phyloP scores from a whole-genome alignment of 306 rosid genomes.

The Cotoneaster glaucophyllus region DNA sequence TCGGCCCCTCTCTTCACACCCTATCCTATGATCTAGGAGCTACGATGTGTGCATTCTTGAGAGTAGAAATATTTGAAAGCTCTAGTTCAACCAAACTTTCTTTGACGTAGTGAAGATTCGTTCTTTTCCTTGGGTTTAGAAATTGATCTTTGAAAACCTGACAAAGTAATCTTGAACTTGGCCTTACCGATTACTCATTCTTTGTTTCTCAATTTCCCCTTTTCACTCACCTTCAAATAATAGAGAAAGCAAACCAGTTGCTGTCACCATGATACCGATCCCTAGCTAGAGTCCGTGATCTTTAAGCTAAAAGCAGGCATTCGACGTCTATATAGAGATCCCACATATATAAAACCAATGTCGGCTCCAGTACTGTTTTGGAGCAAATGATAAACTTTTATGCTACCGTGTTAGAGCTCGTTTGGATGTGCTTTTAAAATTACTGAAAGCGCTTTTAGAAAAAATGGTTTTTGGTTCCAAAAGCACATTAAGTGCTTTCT shows the following conservation, averaged over 20 bases:
- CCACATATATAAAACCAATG: neutral
- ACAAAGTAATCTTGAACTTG: neutral
- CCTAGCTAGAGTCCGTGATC: constrained; percentile 20
- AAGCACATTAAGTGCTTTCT: no score
- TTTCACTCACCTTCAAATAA: neutral
- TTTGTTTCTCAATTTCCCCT: constrained; percentile 3
- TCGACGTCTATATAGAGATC: neutral
- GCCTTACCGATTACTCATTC: neutral
- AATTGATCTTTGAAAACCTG: neutral
- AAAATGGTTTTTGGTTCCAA: no score
- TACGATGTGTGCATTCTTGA: neutral
- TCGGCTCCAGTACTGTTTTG: neutral
- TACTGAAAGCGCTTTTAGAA: no score
- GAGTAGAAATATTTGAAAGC: constrained; percentile 24
- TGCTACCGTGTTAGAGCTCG: no score
- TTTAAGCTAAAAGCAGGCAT: constrained; percentile 24
- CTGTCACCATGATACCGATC: neutral
- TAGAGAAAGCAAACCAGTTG: neutral
- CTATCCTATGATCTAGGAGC: neutral
- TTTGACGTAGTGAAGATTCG: neutral
- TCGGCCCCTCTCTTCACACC: neutral
- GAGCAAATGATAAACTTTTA: neutral
- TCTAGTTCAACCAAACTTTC: constrained; percentile 12
- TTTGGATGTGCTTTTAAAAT: no score
- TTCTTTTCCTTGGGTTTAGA: neutral